A percentile compares a stretch with the other conserved stretches of the same genome.
Evolutionary conservation across 257 asterid genomes (phyloP).

Genomic region (Solanum clarkiae): DNA sequence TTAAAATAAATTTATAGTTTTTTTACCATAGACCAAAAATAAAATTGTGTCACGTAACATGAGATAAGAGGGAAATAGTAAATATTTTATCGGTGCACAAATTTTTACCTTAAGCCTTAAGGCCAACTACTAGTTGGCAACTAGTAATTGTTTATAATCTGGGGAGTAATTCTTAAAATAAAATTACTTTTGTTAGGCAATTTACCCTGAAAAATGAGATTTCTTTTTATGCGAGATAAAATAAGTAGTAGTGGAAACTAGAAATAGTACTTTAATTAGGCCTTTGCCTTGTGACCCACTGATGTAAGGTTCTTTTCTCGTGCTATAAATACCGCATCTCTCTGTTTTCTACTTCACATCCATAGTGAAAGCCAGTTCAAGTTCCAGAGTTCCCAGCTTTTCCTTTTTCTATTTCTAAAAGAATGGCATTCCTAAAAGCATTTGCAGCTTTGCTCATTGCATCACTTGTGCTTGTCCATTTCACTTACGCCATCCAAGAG

Average conservation of each 20-base stretch:
- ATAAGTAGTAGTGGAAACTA: background rate
- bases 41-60: background rate
- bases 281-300: background rate
- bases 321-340: background rate
- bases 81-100: too few species aligned
- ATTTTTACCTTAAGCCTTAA: too few species aligned
- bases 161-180: background rate
- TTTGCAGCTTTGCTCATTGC: background rate
- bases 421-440: constrained; percentile 4
- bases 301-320: background rate
- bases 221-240: background rate
- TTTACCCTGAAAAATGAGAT: too few species aligned
- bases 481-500: constrained; percentile 9
- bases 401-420: background rate
- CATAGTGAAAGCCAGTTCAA: background rate
- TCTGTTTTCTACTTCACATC: background rate
- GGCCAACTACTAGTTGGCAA: too few species aligned
- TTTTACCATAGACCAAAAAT: too few species aligned
- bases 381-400: background rate
- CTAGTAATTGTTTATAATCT: background rate
- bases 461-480: constrained; percentile 4
- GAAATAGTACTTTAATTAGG: background rate
- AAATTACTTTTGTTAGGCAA: background rate
- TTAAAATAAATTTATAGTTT: too few species aligned
- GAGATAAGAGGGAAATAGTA: too few species aligned